These are phyloP conservation scores for Mycena capillaripes DNA, from an alignment of 768 basidiomycete species.

Conservation along the genomic window DNA sequence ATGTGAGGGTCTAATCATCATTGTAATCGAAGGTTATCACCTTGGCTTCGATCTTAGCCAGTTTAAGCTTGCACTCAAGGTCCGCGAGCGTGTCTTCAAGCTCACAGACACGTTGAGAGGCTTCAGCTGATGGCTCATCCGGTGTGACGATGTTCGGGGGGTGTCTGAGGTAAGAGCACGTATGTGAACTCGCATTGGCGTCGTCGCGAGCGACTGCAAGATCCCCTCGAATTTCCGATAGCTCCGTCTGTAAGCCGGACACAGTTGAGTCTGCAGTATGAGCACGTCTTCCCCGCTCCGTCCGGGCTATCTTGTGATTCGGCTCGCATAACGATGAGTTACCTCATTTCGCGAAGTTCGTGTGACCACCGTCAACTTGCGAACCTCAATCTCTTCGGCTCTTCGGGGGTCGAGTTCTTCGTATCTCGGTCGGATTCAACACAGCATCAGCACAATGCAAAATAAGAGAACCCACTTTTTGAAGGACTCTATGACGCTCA, in stretches of 20 bases:
- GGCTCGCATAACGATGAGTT: slow-evolving; percentile 8
- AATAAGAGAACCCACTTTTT: slow-evolving; percentile 12
- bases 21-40: neutral
- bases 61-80: neutral
- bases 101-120: neutral
- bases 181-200: neutral
- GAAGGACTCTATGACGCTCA: slow-evolving; percentile 23
- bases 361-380: neutral
- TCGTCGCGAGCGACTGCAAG: slow-evolving; percentile 1
- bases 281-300: slow-evolving; percentile 10
- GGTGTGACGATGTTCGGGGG: neutral
- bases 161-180: neutral
- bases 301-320: slow-evolving; percentile 6
- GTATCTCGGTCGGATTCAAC: slow-evolving; percentile 15
- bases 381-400: slow-evolving; percentile 11
- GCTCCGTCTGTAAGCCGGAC: neutral
- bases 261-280: too few relatives aligned
- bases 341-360: slow-evolving; percentile 15
- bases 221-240: neutral
- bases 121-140: neutral
- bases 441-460: neutral
- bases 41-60: neutral
- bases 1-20: neutral
- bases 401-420: slow-evolving; percentile 9
- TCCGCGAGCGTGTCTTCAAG: neutral